Conservation (phyloP, 306 rosid species). For the Luffa aegyptiaca region DNA sequence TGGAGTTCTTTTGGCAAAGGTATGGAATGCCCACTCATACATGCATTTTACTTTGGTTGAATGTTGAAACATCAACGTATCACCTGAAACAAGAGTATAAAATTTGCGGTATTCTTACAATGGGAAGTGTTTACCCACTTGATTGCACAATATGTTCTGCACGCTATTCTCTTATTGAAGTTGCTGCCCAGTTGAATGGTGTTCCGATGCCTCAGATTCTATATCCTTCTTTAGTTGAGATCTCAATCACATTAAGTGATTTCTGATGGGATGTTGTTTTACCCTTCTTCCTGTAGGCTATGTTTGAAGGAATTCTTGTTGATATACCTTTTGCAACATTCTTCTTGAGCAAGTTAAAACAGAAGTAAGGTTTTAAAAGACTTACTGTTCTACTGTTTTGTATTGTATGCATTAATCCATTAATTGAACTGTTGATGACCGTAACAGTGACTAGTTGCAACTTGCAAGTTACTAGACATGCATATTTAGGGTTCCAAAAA, state of each 20-base stretch:
- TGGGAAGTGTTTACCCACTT: neutral
- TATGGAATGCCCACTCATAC: conserved; percentile 11
- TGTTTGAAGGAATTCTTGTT: conserved; percentile 98
- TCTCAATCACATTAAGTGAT: neutral
- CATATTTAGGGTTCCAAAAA: neutral
- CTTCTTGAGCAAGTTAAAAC: conserved; percentile 93
- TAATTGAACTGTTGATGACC: neutral
- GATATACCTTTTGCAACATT: conserved; percentile 96
- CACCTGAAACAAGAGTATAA: neutral
- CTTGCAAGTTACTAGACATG: neutral
- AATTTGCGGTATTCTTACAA: neutral
- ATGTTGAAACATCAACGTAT: neutral
- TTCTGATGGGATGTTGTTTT: neutral
- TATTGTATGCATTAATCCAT: neutral
- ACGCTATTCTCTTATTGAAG: neutral
- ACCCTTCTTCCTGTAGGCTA: conserved; percentile 46
- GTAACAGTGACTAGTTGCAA: neutral
- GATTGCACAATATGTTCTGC: neutral
- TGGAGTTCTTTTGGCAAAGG: conserved; percentile 96
- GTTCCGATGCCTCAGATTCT: neutral
- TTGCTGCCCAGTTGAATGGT: neutral
- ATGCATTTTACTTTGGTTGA: neutral
- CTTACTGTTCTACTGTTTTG: neutral
- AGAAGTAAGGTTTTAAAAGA: conserved; percentile 54
- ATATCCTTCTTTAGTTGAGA: neutral